Evolutionary conservation across 2,329 filamentous ascomycete species (phyloP).

Genomic region (Fusarium sp.): DNA sequence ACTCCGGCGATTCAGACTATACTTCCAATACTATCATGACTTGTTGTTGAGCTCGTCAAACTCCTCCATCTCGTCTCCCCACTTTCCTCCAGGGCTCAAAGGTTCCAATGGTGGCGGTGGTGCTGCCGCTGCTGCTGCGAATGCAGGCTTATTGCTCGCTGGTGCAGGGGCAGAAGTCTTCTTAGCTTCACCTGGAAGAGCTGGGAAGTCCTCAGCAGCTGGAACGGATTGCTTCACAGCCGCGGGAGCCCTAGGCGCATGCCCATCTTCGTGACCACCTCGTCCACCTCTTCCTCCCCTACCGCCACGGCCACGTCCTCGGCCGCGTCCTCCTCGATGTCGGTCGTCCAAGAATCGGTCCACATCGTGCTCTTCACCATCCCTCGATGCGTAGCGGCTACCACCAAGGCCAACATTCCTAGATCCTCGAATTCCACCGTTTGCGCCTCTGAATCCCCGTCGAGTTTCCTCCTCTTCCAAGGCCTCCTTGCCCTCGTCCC

Average conservation of each 20-base stretch:
- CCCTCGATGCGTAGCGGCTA: conserved; percentile 56
- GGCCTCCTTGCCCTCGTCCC: conserved; percentile 69
- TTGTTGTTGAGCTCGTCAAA: conserved; percentile 54
- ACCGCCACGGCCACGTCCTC: conserved; percentile 51
- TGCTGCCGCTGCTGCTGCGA: conserved; percentile 45
- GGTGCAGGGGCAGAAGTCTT: conserved; percentile 32
- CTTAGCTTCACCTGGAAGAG: conserved; percentile 47
- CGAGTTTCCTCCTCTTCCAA: conserved; percentile 55
- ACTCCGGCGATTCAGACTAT: not conserved
- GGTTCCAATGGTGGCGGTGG: conserved; percentile 44
- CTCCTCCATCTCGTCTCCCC: conserved; percentile 71
- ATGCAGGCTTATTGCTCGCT: conserved; percentile 41
- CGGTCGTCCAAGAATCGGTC: conserved; percentile 54
- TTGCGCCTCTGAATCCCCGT: conserved; percentile 57
- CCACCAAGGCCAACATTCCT: conserved; percentile 53
- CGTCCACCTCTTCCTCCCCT: conserved; percentile 50
- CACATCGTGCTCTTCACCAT: conserved; percentile 50
- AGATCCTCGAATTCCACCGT: conserved; percentile 55
- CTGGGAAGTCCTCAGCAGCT: conserved; percentile 52
- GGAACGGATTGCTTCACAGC: conserved; percentile 43
- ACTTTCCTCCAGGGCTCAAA: conserved; percentile 54
- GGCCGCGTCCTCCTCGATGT: conserved; percentile 47
- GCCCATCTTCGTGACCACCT: conserved; percentile 40
- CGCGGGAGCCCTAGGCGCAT: conserved; percentile 36
- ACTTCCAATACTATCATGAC: conserved; percentile 25